Evolutionary conservation across 1,139 yeast species (phyloP).

Genomic region (Suhomyces chickasaworum): DNA sequence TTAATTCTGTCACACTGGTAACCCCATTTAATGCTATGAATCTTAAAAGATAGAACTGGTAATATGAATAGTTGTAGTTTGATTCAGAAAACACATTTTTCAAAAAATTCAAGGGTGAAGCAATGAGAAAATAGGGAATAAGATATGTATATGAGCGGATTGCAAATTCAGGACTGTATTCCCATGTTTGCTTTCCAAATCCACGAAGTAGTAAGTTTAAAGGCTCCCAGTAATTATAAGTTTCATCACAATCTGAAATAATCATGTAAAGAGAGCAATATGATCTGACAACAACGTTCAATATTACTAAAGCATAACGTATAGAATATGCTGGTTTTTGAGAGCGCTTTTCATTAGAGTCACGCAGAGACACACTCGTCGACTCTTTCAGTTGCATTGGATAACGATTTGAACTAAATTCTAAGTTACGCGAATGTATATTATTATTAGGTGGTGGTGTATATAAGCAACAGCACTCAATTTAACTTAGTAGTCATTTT

Average conservation of each 20-base stretch:
- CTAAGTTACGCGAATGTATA: not conserved
- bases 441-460: not conserved
- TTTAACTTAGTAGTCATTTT: too few relatives aligned
- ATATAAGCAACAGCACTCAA: too few relatives aligned
- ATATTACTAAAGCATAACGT: constrained; percentile 17
- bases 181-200: constrained; percentile 96
- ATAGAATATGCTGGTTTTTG: not conserved
- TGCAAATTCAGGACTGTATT: constrained; percentile 87
- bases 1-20: constrained; percentile 57
- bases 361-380: not conserved
- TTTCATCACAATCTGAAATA: constrained; percentile 77
- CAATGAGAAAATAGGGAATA: constrained; percentile 50
- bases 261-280: constrained; percentile 59
- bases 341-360: not conserved
- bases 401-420: not conserved
- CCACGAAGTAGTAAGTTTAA: constrained; percentile 73
- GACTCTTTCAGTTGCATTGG: not conserved
- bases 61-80: constrained; percentile 24
- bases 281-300: constrained; percentile 41
- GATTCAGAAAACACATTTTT: constrained; percentile 22
- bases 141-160: constrained; percentile 84
- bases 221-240: constrained; percentile 93
- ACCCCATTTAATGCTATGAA: constrained; percentile 50
- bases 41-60: constrained; percentile 58
- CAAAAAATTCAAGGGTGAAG: constrained; percentile 31